Evolutionary conservation across 106 monocot genomes (phyloP).

Genomic region (Allium cepa): DNA sequence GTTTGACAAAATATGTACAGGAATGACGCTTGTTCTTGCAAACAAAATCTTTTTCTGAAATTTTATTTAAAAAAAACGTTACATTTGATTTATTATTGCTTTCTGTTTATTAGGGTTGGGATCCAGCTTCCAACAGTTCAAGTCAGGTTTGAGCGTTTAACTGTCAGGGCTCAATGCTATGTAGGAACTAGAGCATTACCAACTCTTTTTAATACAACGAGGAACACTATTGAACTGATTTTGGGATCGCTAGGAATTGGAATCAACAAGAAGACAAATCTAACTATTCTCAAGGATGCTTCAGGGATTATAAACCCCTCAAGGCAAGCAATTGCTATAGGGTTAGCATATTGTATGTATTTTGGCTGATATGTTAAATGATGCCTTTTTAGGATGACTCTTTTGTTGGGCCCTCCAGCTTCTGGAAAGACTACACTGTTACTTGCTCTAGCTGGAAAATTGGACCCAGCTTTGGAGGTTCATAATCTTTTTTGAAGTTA

Average conservation of each 20-base stretch:
- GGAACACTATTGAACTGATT: conserved; percentile 33
- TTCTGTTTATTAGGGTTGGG: conserved; percentile 24
- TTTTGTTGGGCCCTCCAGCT: conserved; percentile 63
- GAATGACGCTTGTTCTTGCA: no score
- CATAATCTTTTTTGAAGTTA: background rate
- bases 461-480: conserved; percentile 48
- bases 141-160: conserved; percentile 45
- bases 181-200: conserved; percentile 60
- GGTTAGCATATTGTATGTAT: background rate
- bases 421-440: conserved; percentile 78
- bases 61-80: no score
- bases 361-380: background rate
- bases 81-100: background rate
- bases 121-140: conserved; percentile 54
- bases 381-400: conserved; percentile 46
- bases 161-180: conserved; percentile 46
- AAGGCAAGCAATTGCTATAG: conserved; percentile 10
- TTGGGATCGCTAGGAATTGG: conserved; percentile 24
- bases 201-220: conserved; percentile 31
- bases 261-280: conserved; percentile 21
- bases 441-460: conserved; percentile 52
- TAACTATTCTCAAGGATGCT: conserved; percentile 52
- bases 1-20: no score
- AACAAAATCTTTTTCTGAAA: no score
- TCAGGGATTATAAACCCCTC: conserved; percentile 58